A percentile compares a stretch with the other conserved stretches of the same genome.
phyloP scores from a whole-genome alignment of 2,329 filamentous ascomycete species.

The Pestalotiopsis sp. region DNA sequence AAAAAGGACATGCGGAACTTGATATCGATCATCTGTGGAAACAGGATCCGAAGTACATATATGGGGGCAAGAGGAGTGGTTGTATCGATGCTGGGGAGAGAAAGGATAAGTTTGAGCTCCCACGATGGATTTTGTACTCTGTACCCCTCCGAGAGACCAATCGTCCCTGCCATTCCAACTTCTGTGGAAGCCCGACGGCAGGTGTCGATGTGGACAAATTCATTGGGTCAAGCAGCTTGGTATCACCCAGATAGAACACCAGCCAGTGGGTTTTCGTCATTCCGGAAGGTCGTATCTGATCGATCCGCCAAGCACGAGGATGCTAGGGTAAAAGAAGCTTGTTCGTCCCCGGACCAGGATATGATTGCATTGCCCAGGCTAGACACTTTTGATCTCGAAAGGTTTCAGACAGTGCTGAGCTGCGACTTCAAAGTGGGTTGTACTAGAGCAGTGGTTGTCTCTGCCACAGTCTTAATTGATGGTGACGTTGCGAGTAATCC shows the following conservation, averaged over 20 bases:
- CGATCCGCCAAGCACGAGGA: constrained; percentile 19
- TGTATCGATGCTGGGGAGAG: too few relatives aligned
- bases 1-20: neutral
- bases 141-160: too few relatives aligned
- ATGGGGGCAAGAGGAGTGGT: too few relatives aligned
- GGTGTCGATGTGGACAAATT: neutral
- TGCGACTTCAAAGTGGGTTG: neutral
- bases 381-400: neutral
- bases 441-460: neutral
- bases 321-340: neutral
- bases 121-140: too few relatives aligned
- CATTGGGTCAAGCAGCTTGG: neutral
- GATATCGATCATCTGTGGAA: neutral
- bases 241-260: neutral
- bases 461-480: neutral
- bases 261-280: neutral
- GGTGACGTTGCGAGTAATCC: neutral
- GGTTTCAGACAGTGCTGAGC: neutral
- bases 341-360: constrained; percentile 6
- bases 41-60: neutral
- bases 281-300: constrained; percentile 13
- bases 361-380: neutral
- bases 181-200: neutral
- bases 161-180: too few relatives aligned
- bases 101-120: too few relatives aligned